Evolutionary conservation across 768 basidiomycete genomes (phyloP).

Genomic region (Phaffia tasmanica): DNA sequence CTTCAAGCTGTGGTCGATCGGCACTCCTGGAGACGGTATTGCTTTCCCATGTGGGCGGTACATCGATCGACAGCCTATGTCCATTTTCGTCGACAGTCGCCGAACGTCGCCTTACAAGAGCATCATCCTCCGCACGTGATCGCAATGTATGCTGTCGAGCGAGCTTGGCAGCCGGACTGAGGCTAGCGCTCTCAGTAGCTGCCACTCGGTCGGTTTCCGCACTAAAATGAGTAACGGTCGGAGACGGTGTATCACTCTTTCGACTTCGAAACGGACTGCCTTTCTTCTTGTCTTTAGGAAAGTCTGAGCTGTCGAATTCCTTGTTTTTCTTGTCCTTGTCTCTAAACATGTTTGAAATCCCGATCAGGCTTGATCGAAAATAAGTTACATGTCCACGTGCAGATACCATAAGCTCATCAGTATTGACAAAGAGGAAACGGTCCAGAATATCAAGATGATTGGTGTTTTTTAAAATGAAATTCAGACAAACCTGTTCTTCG

Average conservation of each 20-base stretch:
- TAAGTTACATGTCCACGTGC: background rate
- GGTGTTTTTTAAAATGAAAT: too few relatives aligned
- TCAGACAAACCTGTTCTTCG: constrained; percentile 51
- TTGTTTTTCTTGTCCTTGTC: constrained; percentile 48
- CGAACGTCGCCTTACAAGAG: constrained; percentile 35
- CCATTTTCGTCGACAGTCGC: constrained; percentile 20
- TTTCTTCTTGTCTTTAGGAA: constrained; percentile 34
- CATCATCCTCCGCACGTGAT: constrained; percentile 61
- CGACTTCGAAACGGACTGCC: constrained; percentile 45
- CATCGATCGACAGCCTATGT: constrained; percentile 13
- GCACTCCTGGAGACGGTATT: constrained; percentile 45
- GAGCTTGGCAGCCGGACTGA: constrained; percentile 80
- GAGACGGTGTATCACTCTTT: constrained; percentile 52
- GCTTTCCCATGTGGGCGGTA: constrained; percentile 56
- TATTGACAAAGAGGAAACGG: background rate
- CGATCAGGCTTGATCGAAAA: constrained; percentile 50
- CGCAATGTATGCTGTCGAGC: constrained; percentile 77
- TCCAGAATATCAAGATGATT: too few relatives aligned
- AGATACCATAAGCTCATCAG: constrained; percentile 4
- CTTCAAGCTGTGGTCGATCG: constrained; percentile 12
- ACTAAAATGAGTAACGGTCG: constrained; percentile 67
- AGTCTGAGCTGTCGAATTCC: constrained; percentile 19
- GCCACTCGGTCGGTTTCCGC: constrained; percentile 64
- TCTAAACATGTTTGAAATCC: constrained; percentile 89
- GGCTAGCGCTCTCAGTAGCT: constrained; percentile 48